Evolutionary conservation across 345 rosid genomes (phyloP), one percentile per base, ranked within the genome.

Genomic region (Salix viminalis): DNA sequence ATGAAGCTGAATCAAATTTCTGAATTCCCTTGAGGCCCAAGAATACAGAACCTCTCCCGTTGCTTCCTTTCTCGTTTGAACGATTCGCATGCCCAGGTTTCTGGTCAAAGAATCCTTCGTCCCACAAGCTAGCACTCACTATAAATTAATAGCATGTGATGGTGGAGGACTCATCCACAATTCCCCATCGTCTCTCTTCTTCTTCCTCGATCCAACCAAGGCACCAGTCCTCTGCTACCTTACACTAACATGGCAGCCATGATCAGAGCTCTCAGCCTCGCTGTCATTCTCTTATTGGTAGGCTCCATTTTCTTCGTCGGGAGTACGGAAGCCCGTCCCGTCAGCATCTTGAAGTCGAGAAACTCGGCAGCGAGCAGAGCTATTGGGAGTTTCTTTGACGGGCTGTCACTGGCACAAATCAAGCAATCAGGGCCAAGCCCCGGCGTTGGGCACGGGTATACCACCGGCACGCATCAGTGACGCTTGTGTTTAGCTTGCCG

Each of bases 381-480:
- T 48, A 71, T 77, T 28, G 74, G 75, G 60, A 73, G 78, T 62
- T 80, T 87, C 50, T 78, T 89, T 21, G 84, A 86, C 65, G 86
- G 85, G 54, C 74, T 83, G 62, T 81, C 67, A 5, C 81, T 88
- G 24, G 89, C 88, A 73, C 83, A 86, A 8, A 82, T 88, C 67
- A 88, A 90, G 81, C 54, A 77, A 18, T 80, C 86, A 14, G 86
- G 83, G 1, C 83, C 83, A 26, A 77, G 76, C 28, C 73, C 84
- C 16, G 84, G 82, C 6, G 66, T 24, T 5, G 77, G 66, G 50
- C 41, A 77, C 50, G 12, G 16, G 18, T 30, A 1, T 24, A 36
- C 28, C 19, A 34, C 39, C 2, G 75, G 65, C 75, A 61, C 60
- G 32, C 73, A 30, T 23, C 74, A 28, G 4, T 76, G 74, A 69